Evolutionary conservation across 441 rosid species (phyloP).

Genomic region (Populus hybrid): DNA sequence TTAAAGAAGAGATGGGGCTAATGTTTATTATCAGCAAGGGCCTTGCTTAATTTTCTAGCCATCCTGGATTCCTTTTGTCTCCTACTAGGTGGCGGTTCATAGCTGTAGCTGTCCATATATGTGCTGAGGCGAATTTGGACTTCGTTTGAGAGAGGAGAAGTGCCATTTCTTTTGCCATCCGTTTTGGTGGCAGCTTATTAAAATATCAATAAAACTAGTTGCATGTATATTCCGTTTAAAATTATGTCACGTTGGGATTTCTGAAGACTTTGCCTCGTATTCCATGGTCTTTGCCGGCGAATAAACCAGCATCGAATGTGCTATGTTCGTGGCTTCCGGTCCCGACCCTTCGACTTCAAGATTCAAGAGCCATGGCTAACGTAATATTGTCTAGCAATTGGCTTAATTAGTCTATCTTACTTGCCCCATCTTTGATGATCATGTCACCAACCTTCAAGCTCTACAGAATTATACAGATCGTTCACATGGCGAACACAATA

Average conservation of each 20-base stretch:
- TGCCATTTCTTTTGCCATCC: neutral
- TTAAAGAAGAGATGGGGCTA: neutral
- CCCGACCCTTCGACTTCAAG: neutral
- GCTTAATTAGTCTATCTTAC: neutral
- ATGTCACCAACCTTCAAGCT: neutral
- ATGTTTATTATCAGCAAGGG: neutral
- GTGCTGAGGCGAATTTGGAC: neutral
- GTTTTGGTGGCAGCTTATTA: constrained; percentile 1
- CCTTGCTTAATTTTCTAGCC: neutral
- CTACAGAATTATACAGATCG: neutral
- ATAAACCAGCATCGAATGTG: constrained; percentile 11
- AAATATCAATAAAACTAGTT: neutral
- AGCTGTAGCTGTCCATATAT: neutral
- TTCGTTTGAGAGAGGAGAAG: neutral
- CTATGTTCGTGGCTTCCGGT: constrained; percentile 1
- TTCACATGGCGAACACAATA: neutral
- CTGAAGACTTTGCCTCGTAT: neutral
- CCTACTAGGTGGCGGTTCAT: neutral
- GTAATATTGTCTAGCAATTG: neutral
- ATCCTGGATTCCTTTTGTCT: constrained; percentile 19
- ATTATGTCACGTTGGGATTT: neutral
- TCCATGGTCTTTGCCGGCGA: neutral
- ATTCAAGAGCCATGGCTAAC: neutral
- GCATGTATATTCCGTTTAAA: neutral
- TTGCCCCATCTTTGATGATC: too few relatives aligned